Conservation (phyloP, 495 filamentous ascomycete species). For the Penicillium turbatum region DNA sequence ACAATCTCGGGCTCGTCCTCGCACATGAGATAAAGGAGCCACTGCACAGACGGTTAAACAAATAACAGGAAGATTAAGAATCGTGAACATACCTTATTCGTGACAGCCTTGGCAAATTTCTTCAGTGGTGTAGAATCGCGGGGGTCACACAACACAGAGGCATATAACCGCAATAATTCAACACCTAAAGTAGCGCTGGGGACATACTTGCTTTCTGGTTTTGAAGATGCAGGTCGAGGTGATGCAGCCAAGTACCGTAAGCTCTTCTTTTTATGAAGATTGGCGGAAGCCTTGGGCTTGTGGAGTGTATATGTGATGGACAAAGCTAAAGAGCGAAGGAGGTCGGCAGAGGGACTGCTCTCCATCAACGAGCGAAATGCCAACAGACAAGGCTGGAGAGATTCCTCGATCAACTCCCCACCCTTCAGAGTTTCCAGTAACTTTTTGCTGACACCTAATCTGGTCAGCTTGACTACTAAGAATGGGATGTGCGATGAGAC, state of each 20-base stretch:
- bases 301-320: conserved; percentile 93
- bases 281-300: conserved; percentile 45
- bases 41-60: conserved; percentile 49
- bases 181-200: conserved; percentile 57
- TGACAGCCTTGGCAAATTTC: conserved; percentile 91
- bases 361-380: conserved; percentile 75
- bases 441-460: conserved; percentile 78
- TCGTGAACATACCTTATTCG: conserved; percentile 72
- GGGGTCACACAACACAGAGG: conserved; percentile 74
- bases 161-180: conserved; percentile 75
- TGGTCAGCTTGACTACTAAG: conserved; percentile 18
- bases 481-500: neutral
- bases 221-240: conserved; percentile 23
- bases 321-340: conserved; percentile 79
- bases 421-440: conserved; percentile 84
- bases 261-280: conserved; percentile 51
- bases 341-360: conserved; percentile 72
- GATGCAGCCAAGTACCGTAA: conserved; percentile 34
- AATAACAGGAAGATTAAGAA: neutral
- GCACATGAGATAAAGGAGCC: conserved; percentile 89
- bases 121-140: conserved; percentile 60
- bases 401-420: conserved; percentile 66
- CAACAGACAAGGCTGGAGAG: conserved; percentile 67
- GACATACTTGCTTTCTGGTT: conserved; percentile 29
- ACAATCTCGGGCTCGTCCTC: conserved; percentile 83